Percentiles rank a stretch among this genome's conserved stretches.
Evolutionary conservation across 1,139 yeast species (phyloP).

Genomic region (Scheffersomyces parashehatae): DNA sequence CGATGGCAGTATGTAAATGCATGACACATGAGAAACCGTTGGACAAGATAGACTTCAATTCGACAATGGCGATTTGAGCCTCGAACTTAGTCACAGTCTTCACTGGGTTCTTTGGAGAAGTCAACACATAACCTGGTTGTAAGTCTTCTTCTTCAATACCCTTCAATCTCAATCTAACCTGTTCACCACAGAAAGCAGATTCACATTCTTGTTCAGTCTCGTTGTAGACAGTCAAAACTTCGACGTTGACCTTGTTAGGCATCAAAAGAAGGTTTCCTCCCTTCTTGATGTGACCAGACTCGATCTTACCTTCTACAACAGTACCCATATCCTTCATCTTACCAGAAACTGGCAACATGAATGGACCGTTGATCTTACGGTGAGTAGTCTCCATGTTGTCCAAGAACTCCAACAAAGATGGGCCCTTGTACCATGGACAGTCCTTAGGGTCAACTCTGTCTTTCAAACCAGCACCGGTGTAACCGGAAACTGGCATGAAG

Average conservation of each 20-base stretch:
- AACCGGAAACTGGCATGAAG: conserved; percentile 97
- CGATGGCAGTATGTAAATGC: conserved; percentile 98
- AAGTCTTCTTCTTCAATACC: conserved; percentile 98
- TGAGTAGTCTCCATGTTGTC: conserved; percentile 79
- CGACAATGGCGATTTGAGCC: conserved; percentile 97
- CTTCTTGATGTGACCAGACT: conserved; percentile 89
- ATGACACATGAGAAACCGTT: conserved; percentile 97
- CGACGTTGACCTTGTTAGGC: conserved; percentile 88
- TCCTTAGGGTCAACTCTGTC: conserved; percentile 69
- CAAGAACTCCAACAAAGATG: conserved; percentile 84
- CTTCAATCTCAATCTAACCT: conserved; percentile 86
- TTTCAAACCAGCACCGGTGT: conserved; percentile 94
- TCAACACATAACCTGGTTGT: conserved; percentile 85
- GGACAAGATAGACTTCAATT: conserved; percentile 88
- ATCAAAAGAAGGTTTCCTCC: conserved; percentile 74
- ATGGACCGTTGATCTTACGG: conserved; percentile 90
- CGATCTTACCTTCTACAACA: conserved; percentile 96
- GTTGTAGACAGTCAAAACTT: conserved; percentile 82
- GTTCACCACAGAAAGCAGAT: conserved; percentile 93
- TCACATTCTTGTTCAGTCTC: conserved; percentile 96
- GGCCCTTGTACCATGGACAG: conserved; percentile 95
- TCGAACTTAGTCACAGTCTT: conserved; percentile 88
- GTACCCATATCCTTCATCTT: conserved; percentile 98
- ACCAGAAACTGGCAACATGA: conserved; percentile 93
- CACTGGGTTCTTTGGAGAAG: conserved; percentile 84